Evolutionary conservation across 2,329 filamentous ascomycete species (phyloP).

Genomic region (Fusarium bactridioides): DNA sequence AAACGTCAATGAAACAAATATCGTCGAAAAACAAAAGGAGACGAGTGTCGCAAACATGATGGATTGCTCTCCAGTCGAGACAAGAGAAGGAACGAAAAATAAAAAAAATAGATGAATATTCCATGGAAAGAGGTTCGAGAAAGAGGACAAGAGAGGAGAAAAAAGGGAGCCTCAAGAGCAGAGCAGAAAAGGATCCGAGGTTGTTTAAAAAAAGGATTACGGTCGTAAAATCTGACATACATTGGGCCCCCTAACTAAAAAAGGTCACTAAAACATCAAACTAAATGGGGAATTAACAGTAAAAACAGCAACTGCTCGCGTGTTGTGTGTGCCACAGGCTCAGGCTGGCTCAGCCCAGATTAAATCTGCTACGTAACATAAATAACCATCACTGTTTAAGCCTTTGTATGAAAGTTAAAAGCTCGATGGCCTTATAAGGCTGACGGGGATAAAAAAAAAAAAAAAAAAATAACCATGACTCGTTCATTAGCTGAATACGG

Average conservation of each 20-base stretch:
- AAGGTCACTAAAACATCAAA: background rate
- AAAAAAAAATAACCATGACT: background rate
- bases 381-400: too few relatives aligned
- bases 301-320: conserved; percentile 40
- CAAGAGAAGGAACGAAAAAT: background rate
- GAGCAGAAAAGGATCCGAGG: background rate
- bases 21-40: conserved; percentile 43
- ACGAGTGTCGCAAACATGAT: conserved; percentile 36
- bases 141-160: background rate
- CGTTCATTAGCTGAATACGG: conserved; percentile 7
- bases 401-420: too few relatives aligned
- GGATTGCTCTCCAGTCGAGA: background rate
- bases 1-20: conserved; percentile 40
- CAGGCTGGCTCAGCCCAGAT: background rate
- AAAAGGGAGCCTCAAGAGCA: background rate
- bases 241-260: background rate
- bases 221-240: background rate
- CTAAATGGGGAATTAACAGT: background rate
- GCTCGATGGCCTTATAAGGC: too few relatives aligned
- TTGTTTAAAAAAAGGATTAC: background rate
- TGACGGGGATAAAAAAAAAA: too few relatives aligned
- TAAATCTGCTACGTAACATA: conserved; percentile 16
- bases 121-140: background rate
- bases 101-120: background rate
- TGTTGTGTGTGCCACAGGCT: conserved; percentile 19